Evolutionary conservation across 148 eudicot genomes (phyloP), one percentile per base, ranked within the genome.

Genomic region (Rheum nobile): DNA sequence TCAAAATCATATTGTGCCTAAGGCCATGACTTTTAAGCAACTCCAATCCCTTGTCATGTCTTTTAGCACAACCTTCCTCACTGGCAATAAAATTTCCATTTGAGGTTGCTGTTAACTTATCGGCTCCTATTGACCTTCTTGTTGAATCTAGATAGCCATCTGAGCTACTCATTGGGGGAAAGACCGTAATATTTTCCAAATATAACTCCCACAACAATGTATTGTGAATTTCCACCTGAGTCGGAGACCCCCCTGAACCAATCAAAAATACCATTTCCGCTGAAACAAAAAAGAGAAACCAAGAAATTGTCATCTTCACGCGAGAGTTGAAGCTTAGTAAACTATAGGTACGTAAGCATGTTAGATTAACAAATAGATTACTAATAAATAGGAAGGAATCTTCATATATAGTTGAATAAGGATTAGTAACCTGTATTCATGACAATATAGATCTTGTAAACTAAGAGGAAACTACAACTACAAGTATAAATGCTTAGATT

Each of bases 181-280:
- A 91, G 72, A 85, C 76, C 78, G 89, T 84, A 71, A 90, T 93
- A 84, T 80, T 80, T 32, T 97, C 90, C 81, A 95, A 68, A 80
- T 91, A 95, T 24, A 95, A 74, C 83, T 91, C 98, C 88, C 91
- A 79, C 55, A 91, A 79, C 55, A 91, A 78, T 0, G 97, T 91
- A 79, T 91, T 95, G 77, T 91, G 91, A 77, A 95, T 91, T 80
- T 95, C 98, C 52, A 90, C 89, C 80, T 95, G 97, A 79, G 93
- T 97, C 74, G 96, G 89, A 10, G 96, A 84, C 78, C 89, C 96
- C 84, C 87, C 87, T 21, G 4, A 35, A 2, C 2, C 3, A 35
- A 35, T 35, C 2, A 35, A 35, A 43, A 44, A 44, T 16, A 9
- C 16, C 1, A 44, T 44, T 44, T 12, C 48, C 14, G 16, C 14